Evolutionary conservation across 2,329 filamentous ascomycete species (phyloP).

Genomic region (Botrytis paeoniae): DNA sequence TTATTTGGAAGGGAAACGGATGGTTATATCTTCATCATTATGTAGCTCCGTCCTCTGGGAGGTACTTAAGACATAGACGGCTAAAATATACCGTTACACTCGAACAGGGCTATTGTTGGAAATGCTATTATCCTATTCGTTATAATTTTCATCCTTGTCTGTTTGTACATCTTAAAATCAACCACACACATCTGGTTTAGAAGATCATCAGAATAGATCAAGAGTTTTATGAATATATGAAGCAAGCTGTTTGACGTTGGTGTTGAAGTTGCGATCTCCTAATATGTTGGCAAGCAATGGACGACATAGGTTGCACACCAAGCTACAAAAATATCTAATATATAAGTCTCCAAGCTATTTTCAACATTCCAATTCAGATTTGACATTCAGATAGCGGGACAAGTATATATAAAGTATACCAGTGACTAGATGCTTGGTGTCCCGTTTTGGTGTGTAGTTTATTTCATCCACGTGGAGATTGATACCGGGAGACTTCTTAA

Average conservation of each 20-base stretch:
- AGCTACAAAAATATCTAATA: not conserved
- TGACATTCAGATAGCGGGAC: not conserved
- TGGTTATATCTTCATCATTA: conserved; percentile 6
- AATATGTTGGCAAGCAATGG: not conserved
- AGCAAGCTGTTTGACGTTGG: not conserved
- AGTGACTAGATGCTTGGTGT: not conserved
- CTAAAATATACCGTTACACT: not conserved
- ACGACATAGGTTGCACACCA: not conserved
- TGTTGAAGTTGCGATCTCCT: not conserved
- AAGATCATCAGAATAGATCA: not conserved
- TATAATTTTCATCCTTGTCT: not conserved
- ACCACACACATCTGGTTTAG: not conserved
- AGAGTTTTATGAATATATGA: no score
- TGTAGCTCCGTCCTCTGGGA: not conserved
- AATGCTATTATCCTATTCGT: not conserved
- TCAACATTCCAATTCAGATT: not conserved
- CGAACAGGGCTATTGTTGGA: not conserved
- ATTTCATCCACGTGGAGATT: not conserved
- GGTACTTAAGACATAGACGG: not conserved
- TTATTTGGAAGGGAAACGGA: not conserved
- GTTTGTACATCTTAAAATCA: not conserved
- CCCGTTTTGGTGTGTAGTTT: not conserved
- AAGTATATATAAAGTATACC: not conserved
- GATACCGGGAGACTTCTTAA: not conserved
- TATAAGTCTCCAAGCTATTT: not conserved